These are phyloP conservation scores for Recurvomyces mirabilis DNA, from an alignment of 495 filamentous ascomycete species.

Conservation along the genomic window DNA sequence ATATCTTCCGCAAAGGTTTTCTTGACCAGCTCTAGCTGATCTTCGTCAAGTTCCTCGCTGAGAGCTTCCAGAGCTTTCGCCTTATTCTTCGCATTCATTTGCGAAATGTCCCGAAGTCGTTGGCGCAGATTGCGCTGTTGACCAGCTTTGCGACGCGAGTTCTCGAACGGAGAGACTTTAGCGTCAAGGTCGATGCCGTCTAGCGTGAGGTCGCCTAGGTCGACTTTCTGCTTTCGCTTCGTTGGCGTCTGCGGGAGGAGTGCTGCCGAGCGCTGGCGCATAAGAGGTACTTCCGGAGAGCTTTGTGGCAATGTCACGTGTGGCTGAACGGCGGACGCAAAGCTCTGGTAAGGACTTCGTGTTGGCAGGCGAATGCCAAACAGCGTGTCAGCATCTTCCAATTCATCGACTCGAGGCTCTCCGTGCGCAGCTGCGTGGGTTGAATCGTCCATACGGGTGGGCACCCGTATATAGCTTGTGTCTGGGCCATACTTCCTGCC, in stretches of 20 bases:
- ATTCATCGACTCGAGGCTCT: background rate
- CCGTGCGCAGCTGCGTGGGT: background rate
- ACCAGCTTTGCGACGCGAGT: constrained; percentile 1
- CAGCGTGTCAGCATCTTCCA: background rate
- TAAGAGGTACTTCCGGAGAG: constrained; percentile 1
- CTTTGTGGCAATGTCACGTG: background rate
- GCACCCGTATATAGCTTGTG: constrained; percentile 21
- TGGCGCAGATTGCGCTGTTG: constrained; percentile 6
- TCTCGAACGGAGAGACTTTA: constrained; percentile 7
- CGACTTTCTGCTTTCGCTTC: background rate
- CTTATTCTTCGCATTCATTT: constrained; percentile 12
- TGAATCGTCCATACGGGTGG: constrained; percentile 22
- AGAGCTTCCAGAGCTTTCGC: constrained; percentile 2
- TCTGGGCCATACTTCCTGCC: constrained; percentile 23
- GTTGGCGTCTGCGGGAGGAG: constrained; percentile 1
- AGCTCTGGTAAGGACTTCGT: background rate
- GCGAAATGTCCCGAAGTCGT: constrained; percentile 7
- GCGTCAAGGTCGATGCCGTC: constrained; percentile 5
- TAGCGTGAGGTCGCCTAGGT: background rate
- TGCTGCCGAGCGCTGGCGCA: background rate
- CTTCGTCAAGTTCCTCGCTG: constrained; percentile 2
- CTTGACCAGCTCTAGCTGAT: background rate
- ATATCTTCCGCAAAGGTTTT: background rate
- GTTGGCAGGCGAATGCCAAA: background rate
- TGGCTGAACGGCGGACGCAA: background rate